Evolutionary conservation across 805 yeast species (phyloP), one percentile per base, ranked within the genome.

Genomic region (Wickerhamiella hasegawae): DNA sequence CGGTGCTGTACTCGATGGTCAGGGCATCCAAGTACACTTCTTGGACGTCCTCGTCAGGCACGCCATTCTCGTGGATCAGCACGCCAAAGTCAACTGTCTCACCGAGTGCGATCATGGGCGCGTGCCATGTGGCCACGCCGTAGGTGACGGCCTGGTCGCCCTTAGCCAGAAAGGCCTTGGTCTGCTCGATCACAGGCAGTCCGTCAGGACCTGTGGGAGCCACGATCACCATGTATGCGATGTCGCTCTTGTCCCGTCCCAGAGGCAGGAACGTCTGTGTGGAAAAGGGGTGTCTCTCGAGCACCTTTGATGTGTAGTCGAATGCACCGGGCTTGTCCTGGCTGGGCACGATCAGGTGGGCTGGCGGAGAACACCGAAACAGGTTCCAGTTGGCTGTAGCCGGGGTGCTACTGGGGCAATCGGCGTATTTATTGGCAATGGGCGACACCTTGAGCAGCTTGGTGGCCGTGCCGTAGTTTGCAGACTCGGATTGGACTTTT

Each of bases 391-490:
- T 76, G 2, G 92, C 71, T 1, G 69, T 62, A 0, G 80, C 68
- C 8, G 59, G 46, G 18, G 41, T 47, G 4, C 19, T 6, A n/a
- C 19, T 14, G 10, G 33, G 27, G 15, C 19, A 12, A 5, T 31
- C 16, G 9, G 34, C 27, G 45, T 65, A 80, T 31, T 62, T 57
- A 51, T 76, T 76, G 3, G 55, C 57, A 3, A 79, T 62, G 2
- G 82, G 76, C 1, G 90, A 73, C 4, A 84, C 90, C 41, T 75
- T 66, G 42, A 69, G 71, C 31, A 82, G 54, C 48, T 85, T 85
- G 4, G 69, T 62, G 1, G 96, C 96, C 2, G 96, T 85, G n/a
- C 96, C 96, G 50, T 85, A 84, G 57, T 85, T 85, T 4, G 95
- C 96, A 16, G 67, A 57, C 4, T 67, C 51, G 22, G 65, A 53